Evolutionary conservation across 1,284 basidiomycete genomes (phyloP).

Genomic region (Papiliotrema flavescens): DNA sequence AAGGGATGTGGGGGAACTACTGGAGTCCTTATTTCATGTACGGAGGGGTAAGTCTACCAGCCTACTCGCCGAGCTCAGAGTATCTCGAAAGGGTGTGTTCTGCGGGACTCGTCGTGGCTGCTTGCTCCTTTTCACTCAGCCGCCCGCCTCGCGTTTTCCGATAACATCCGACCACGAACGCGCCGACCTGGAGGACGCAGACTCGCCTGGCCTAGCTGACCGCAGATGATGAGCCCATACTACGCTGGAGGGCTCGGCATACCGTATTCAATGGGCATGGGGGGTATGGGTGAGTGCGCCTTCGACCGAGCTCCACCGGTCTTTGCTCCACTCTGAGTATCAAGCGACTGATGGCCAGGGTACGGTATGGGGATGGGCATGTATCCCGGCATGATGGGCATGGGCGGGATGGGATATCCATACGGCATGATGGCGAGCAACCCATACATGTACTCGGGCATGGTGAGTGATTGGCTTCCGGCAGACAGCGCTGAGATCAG

Average conservation of each 20-base stretch:
- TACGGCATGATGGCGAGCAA: slow-evolving; percentile 30
- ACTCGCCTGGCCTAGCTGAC: neutral
- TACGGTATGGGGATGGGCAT: slow-evolving; percentile 18
- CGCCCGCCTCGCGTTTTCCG: neutral
- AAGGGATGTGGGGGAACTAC: slow-evolving; percentile 18
- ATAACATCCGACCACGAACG: neutral
- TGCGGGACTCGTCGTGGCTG: neutral
- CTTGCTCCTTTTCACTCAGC: neutral
- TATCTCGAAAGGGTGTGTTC: slow-evolving; percentile 3
- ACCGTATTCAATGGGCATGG: slow-evolving; percentile 32
- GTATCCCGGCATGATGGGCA: slow-evolving; percentile 18
- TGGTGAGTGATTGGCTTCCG: slow-evolving; percentile 18
- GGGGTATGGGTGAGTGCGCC: slow-evolving; percentile 24
- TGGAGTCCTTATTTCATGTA: slow-evolving; percentile 14
- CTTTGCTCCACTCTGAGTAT: neutral
- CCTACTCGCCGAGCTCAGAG: slow-evolving; percentile 1
- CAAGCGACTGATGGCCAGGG: slow-evolving; percentile 1
- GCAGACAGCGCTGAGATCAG: neutral
- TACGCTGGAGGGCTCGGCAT: slow-evolving; percentile 37
- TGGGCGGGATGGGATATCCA: slow-evolving; percentile 31
- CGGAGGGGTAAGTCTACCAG: slow-evolving; percentile 1
- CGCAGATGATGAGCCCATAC: slow-evolving; percentile 29
- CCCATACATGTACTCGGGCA: slow-evolving; percentile 34
- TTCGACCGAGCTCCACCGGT: neutral
- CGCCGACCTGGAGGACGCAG: neutral